Percentiles rank a stretch among this genome's conserved stretches.
Conservation (phyloP, 2,329 filamentous ascomycete genomes). For the Periglandula ipomoeae region DNA sequence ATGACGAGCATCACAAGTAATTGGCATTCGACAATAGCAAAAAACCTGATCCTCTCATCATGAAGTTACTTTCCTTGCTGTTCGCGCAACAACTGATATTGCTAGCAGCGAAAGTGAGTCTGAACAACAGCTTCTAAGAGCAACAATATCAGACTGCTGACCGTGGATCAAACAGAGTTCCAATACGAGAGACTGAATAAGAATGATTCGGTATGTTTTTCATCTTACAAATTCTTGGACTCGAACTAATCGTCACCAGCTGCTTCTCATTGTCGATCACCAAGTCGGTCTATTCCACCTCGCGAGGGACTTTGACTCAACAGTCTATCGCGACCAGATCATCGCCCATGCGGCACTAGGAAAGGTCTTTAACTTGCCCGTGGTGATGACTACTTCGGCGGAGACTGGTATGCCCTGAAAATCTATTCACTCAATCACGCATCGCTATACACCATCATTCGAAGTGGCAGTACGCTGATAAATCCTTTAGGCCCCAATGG, state of each 20-base stretch:
- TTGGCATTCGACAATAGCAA: no score
- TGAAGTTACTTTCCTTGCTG: no score
- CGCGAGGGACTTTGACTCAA: constrained; percentile 58
- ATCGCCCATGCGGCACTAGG: constrained; percentile 55
- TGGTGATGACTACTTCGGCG: constrained; percentile 62
- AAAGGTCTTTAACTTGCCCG: constrained; percentile 57
- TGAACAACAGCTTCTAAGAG: no score
- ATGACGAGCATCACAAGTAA: no score
- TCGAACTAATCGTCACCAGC: constrained; percentile 9
- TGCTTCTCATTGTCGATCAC: constrained; percentile 28
- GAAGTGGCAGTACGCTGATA: no score
- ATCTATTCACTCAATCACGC: constrained; percentile 3
- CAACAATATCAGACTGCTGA: no score
- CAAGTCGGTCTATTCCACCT: constrained; percentile 27
- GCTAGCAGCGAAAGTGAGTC: no score
- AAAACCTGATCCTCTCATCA: no score
- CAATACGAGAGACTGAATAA: neutral
- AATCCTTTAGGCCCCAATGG: constrained; percentile 54
- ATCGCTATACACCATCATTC: no score
- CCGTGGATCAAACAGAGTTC: neutral
- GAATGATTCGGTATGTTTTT: neutral
- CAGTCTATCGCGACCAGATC: constrained; percentile 57
- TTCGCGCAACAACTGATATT: no score
- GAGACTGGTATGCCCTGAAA: constrained; percentile 32
- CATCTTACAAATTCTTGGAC: neutral